phyloP scores from a whole-genome alignment of 805 yeast genomes.

The Brettanomyces nanus region DNA sequence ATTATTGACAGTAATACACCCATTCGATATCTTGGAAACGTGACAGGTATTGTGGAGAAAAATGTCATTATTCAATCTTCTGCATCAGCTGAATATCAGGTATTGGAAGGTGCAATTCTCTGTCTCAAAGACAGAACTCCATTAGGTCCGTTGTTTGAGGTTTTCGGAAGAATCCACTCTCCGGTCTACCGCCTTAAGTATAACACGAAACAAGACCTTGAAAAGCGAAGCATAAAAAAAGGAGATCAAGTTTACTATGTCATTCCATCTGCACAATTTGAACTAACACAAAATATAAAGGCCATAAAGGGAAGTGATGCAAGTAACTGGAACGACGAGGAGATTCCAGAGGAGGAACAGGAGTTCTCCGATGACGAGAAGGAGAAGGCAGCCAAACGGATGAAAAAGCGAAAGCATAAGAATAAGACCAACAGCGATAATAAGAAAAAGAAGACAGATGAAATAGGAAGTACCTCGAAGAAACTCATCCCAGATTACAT shows the following conservation, averaged over 20 bases:
- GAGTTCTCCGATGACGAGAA: conserved; percentile 93
- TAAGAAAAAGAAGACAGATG: neutral
- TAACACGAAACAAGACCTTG: conserved; percentile 40
- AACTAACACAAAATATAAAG: conserved; percentile 66
- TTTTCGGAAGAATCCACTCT: conserved; percentile 76
- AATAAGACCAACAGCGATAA: conserved; percentile 20
- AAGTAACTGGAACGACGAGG: conserved; percentile 91
- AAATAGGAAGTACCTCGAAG: neutral
- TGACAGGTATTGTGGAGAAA: conserved; percentile 62
- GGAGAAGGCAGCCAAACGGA: conserved; percentile 62
- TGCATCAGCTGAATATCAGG: conserved; percentile 76
- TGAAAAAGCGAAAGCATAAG: conserved; percentile 52
- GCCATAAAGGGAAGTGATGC: conserved; percentile 86
- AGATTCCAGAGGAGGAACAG: conserved; percentile 84
- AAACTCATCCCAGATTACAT: conserved; percentile 12
- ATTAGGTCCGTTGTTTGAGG: conserved; percentile 77
- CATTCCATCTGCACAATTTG: conserved; percentile 71
- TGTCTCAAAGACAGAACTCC: conserved; percentile 66
- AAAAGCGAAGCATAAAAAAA: conserved; percentile 35
- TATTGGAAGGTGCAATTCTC: conserved; percentile 71
- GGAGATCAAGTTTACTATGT: conserved; percentile 66
- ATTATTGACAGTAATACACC: conserved; percentile 50
- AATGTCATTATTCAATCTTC: conserved; percentile 65
- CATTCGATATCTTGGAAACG: conserved; percentile 62
- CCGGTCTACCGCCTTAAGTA: conserved; percentile 79